Conservation (phyloP, 306 rosid genomes). For the Quercus ilex region DNA sequence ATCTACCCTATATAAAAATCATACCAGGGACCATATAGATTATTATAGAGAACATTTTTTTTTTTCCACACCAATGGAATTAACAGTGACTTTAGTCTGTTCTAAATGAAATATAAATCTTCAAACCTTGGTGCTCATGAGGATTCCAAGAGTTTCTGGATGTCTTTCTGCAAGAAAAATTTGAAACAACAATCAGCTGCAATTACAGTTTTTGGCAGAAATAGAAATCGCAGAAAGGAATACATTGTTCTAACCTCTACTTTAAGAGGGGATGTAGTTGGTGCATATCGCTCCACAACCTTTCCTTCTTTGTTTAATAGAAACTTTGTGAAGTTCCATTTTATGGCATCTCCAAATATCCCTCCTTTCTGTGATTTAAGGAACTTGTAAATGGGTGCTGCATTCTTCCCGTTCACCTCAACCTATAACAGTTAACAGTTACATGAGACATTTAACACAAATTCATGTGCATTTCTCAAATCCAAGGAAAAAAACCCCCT, state of each 20-base stretch:
- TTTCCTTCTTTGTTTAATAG: constrained; percentile 75
- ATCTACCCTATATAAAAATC: not conserved
- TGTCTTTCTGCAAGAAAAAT: constrained; percentile 71
- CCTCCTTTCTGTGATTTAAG: constrained; percentile 71
- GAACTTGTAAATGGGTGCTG: constrained; percentile 66
- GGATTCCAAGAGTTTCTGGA: constrained; percentile 56
- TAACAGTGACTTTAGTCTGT: constrained; percentile 28
- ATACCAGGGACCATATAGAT: not conserved
- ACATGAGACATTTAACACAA: not conserved
- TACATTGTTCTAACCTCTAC: constrained; percentile 57
- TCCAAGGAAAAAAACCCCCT: not conserved
- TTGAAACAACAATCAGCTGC: constrained; percentile 9
- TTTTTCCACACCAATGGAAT: not conserved
- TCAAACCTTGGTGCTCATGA: constrained; percentile 43
- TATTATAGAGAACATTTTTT: not conserved
- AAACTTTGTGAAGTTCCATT: constrained; percentile 97
- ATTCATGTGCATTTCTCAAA: constrained; percentile 6
- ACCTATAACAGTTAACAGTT: constrained; percentile 35
- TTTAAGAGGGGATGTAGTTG: constrained; percentile 75
- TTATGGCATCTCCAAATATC: constrained; percentile 75
- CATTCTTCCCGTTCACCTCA: constrained; percentile 81
- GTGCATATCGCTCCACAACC: constrained; percentile 88
- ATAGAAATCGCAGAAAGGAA: not conserved
- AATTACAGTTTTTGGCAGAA: not conserved
- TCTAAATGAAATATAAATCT: not conserved